A percentile compares a stretch with the other conserved stretches of the same genome.
Evolutionary conservation across 2,329 filamentous ascomycete genomes (phyloP).

Genomic region (Aspergillus thermomutatus): DNA sequence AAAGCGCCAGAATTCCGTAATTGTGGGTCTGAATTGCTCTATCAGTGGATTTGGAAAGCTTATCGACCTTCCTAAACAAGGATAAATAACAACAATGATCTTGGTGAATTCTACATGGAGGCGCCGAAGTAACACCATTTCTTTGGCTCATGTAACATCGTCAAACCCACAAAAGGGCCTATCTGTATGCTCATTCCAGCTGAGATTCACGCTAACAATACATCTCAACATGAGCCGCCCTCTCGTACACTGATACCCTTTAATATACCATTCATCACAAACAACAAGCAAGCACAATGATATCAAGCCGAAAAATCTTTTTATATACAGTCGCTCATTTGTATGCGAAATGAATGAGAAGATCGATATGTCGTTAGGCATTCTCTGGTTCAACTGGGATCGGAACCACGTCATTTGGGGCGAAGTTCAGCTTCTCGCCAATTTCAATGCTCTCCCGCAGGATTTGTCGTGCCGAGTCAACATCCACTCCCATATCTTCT

Average conservation of each 20-base stretch:
- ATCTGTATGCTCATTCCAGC: not conserved
- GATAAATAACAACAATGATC: not conserved
- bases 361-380: not conserved
- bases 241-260: not conserved
- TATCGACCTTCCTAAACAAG: not conserved
- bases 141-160: not conserved
- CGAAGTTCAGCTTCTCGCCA: conserved; percentile 66
- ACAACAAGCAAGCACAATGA: not conserved
- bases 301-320: not conserved
- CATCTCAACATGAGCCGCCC: not conserved
- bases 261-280: not conserved
- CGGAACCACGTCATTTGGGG: conserved; percentile 54
- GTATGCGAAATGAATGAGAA: not conserved
- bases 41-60: not conserved
- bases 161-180: not conserved
- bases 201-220: not conserved
- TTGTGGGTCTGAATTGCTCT: not conserved
- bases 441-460: conserved; percentile 65
- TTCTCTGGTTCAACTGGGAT: conserved; percentile 12
- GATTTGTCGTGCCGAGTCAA: conserved; percentile 51
- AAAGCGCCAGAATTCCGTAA: not conserved
- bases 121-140: not conserved
- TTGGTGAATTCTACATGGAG: not conserved
- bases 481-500: conserved; percentile 54
- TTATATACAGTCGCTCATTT: not conserved